Evolutionary conservation across 768 basidiomycete genomes (phyloP).

Genomic region (Suillus bovinus): DNA sequence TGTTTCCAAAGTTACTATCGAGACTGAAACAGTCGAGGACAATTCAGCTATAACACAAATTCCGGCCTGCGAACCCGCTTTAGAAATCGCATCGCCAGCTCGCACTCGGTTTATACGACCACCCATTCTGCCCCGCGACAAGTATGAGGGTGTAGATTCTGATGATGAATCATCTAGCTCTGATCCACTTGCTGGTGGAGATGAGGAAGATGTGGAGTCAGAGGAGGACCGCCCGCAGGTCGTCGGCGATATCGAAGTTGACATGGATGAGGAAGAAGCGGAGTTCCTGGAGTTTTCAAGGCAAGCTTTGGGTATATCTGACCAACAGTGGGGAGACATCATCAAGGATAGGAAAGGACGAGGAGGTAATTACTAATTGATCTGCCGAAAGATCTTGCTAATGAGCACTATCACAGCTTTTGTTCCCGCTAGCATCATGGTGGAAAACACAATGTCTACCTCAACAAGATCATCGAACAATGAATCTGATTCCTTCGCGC

Average conservation of each 20-base stretch:
- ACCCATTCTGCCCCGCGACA: constrained; percentile 79
- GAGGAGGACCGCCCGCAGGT: constrained; percentile 86
- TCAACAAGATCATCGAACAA: not conserved
- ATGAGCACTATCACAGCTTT: constrained; percentile 45
- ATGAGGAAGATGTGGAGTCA: constrained; percentile 54
- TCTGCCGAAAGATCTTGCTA: not conserved
- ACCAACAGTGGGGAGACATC: constrained; percentile 90
- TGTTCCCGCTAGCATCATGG: constrained; percentile 41
- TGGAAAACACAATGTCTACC: constrained; percentile 12
- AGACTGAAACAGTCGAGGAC: constrained; percentile 41
- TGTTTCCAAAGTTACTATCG: constrained; percentile 48
- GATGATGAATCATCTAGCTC: constrained; percentile 84
- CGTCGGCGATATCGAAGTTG: constrained; percentile 81
- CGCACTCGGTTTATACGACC: constrained; percentile 57
- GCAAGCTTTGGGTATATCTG: constrained; percentile 84
- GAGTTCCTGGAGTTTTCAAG: constrained; percentile 96
- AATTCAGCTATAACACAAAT: constrained; percentile 8
- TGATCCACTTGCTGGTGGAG: constrained; percentile 38
- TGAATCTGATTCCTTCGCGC: not conserved
- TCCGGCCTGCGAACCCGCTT: constrained; percentile 10
- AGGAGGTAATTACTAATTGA: constrained; percentile 63
- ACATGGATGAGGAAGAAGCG: constrained; percentile 92
- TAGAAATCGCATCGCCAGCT: constrained; percentile 16
- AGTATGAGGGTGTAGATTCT: constrained; percentile 91
- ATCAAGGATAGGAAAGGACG: constrained; percentile 71